Evolutionary conservation across 1,139 yeast genomes (phyloP).

Genomic region (Kodamaea ohmeri): DNA sequence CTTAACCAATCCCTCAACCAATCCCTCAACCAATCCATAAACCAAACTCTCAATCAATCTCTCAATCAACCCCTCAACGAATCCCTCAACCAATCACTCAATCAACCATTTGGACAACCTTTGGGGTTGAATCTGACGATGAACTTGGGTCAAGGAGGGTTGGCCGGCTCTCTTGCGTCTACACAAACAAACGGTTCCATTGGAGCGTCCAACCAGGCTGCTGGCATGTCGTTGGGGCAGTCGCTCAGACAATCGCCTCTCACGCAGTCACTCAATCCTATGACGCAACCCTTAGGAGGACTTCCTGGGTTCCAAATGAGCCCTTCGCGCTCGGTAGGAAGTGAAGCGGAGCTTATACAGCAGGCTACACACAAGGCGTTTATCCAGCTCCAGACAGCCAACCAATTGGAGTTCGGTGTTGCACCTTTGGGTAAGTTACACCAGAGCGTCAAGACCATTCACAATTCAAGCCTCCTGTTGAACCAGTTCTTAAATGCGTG

Average conservation of each 20-base stretch:
- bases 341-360: slow-evolving; percentile 20
- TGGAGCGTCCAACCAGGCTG: too few species aligned
- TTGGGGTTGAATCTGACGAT: too few species aligned
- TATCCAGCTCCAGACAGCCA: slow-evolving; percentile 28
- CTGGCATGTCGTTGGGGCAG: neutral
- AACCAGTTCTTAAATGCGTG: slow-evolving; percentile 44
- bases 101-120: neutral
- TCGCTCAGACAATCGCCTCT: neutral
- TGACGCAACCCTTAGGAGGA: neutral
- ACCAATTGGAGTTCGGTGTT: slow-evolving; percentile 40
- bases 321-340: neutral
- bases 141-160: too few species aligned
- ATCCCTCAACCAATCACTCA: neutral
- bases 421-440: slow-evolving; percentile 36
- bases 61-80: neutral
- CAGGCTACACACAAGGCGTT: slow-evolving; percentile 35
- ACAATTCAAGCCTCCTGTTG: slow-evolving; percentile 33
- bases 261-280: neutral
- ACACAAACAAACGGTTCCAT: neutral
- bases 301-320: too few species aligned
- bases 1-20: neutral
- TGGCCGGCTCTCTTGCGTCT: neutral
- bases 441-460: slow-evolving; percentile 30
- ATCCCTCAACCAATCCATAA: neutral
- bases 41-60: neutral